Percentiles rank a stretch among this genome's conserved stretches.
These are phyloP conservation scores for Pichia ethanolica DNA, from an alignment of 805 yeast species.

Conservation along the genomic window DNA sequence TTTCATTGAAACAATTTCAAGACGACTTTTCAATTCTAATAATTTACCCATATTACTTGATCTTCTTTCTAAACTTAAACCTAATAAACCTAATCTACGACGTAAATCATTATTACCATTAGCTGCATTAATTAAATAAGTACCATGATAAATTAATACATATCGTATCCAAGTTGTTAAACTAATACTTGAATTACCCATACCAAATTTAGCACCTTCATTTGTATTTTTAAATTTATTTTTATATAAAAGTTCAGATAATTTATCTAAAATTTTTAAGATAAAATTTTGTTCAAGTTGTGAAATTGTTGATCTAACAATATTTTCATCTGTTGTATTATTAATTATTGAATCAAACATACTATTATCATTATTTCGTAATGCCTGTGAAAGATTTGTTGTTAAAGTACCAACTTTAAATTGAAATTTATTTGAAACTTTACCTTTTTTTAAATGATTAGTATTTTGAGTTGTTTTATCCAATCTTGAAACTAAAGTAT, in stretches of 20 bases:
- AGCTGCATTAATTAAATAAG: constrained; percentile 39
- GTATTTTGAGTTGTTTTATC: constrained; percentile 22
- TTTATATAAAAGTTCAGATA: constrained; percentile 45
- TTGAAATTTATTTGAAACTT: constrained; percentile 33
- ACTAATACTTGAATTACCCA: constrained; percentile 24
- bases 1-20: constrained; percentile 40
- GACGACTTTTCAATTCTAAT: constrained; percentile 43
- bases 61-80: constrained; percentile 40
- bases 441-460: constrained; percentile 13
- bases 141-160: constrained; percentile 49
- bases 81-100: constrained; percentile 36
- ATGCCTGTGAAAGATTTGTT: constrained; percentile 79
- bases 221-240: constrained; percentile 29
- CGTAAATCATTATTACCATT: constrained; percentile 25
- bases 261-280: constrained; percentile 41
- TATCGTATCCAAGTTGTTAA: constrained; percentile 45
- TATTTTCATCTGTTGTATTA: constrained; percentile 39
- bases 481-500: constrained; percentile 46
- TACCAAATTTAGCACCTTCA: constrained; percentile 35
- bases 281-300: constrained; percentile 44
- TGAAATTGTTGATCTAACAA: constrained; percentile 43
- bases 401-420: constrained; percentile 73
- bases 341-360: constrained; percentile 75
- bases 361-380: constrained; percentile 78
- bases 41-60: constrained; percentile 42